Evolutionary conservation across 2,329 filamentous ascomycete species (phyloP).

Genomic region (Beauveria sp.): DNA sequence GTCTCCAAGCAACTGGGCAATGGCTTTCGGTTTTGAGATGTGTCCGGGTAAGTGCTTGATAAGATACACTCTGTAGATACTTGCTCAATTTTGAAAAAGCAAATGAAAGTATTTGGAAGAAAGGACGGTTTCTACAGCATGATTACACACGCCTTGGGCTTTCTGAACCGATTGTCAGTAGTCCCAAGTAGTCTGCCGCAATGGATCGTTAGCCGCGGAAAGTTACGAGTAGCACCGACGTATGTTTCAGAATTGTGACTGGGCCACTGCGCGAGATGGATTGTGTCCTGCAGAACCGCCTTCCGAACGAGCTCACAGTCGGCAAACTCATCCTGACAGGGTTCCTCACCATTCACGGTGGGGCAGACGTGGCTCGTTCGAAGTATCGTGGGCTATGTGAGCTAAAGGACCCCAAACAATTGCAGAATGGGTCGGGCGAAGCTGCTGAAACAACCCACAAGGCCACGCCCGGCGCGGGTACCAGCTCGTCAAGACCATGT

Average conservation of each 20-base stretch:
- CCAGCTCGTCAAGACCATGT: background rate
- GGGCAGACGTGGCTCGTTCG: background rate
- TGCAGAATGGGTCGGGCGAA: slow-evolving; percentile 7
- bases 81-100: background rate
- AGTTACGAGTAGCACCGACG: no score
- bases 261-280: no score
- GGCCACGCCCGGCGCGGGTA: background rate
- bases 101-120: background rate
- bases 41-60: no score
- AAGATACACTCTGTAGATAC: background rate
- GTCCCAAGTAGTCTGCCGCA: no score
- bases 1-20: background rate
- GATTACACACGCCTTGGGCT: no score
- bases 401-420: background rate
- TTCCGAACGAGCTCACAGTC: background rate
- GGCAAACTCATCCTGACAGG: background rate
- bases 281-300: no score
- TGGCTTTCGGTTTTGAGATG: no score
- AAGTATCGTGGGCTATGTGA: background rate
- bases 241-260: no score
- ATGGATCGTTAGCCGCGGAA: no score
- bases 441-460: background rate
- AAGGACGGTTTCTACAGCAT: no score
- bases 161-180: no score
- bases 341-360: background rate